These are phyloP conservation scores for Diplodia mutila DNA, from an alignment of 2,329 filamentous ascomycete species.

Conservation along the genomic window DNA sequence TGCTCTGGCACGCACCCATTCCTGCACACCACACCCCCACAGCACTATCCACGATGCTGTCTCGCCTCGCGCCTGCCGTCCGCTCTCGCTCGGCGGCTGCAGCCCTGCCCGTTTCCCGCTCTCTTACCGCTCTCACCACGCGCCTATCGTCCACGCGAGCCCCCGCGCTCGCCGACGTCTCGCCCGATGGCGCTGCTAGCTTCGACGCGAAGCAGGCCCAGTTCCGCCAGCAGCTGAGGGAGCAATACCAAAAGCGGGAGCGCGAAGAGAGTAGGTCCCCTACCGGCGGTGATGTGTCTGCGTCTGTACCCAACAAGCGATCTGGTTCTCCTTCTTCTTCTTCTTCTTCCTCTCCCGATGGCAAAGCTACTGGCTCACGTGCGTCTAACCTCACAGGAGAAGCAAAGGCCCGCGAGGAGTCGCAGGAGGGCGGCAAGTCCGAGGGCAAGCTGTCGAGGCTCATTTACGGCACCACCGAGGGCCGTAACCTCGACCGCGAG, in stretches of 20 bases:
- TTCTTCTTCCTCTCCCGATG: slow-evolving; percentile 36
- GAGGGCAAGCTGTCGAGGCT: slow-evolving; percentile 76
- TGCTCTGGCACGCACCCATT: slow-evolving; percentile 14
- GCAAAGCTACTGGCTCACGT: slow-evolving; percentile 64
- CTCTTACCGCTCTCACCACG: slow-evolving; percentile 25
- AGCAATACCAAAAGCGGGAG: slow-evolving; percentile 71
- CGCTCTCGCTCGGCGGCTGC: slow-evolving; percentile 7
- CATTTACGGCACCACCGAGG: slow-evolving; percentile 97
- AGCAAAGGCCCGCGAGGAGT: slow-evolving; percentile 62
- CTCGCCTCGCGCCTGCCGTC: slow-evolving; percentile 19
- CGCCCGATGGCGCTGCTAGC: slow-evolving; percentile 67
- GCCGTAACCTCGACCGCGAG: slow-evolving; percentile 89
- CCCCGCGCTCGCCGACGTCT: slow-evolving; percentile 87
- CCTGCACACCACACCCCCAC: slow-evolving; percentile 10
- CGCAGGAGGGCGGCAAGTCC: slow-evolving; percentile 64
- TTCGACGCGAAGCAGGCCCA: slow-evolving; percentile 85
- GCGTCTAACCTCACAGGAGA: slow-evolving; percentile 53
- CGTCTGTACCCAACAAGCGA: slow-evolving; percentile 37
- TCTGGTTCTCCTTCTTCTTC: slow-evolving; percentile 41
- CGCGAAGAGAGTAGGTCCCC: slow-evolving; percentile 78
- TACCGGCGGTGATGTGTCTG: slow-evolving; percentile 43
- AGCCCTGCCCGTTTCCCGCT: slow-evolving; percentile 12
- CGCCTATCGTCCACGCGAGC: slow-evolving; percentile 23
- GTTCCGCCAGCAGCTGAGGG: slow-evolving; percentile 81
- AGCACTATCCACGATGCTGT: slow-evolving; percentile 21